Base-by-base conservation (phyloP, 306 rosid genomes). In the Phaseolus lunatus region DNA sequence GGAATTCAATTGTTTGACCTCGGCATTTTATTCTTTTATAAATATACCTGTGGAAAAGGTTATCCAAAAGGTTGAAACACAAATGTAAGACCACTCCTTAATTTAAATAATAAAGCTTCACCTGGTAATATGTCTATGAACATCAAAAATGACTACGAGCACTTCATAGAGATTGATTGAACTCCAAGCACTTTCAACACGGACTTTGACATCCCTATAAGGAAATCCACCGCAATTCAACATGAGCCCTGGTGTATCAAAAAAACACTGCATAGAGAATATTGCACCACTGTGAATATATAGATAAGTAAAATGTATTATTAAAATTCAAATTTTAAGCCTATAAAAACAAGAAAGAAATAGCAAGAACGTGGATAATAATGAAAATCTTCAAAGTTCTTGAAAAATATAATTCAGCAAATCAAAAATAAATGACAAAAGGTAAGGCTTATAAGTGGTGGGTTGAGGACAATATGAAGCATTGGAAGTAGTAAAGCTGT, bases 101-200 rank as follows among this genome's bases (percentile, higher is more conserved):
- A 61, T 24, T 64, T 54, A 84, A 52, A 70, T 56, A 81, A 63
- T 58, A 72, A 48, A 49, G 39, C 9, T 76, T 52, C 39, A 92
- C 99, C 92, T 90, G 74, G 92, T 86, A 87, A 95, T 87, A 85
- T 95, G 97, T 64, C 99, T 88, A 69, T 95, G 94, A 65, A 88
- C 97, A 43, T 95, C 99, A 85, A 95, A 95, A 50, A 95, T 88
- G 74, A 95, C 91, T 73, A 95, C 81, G 73, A 92, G 91, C 70
- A 86, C 94, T 68, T 95, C 97, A 81, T 92, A 92, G 49, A 95
- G 89, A 79, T 81, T 85, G 80, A 92, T 82, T 48, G 99, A 90
- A 85, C 89, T 91, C 99, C 99, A 95, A 66, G 92, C 96, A 91
- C 97, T 95, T 86, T 95, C 92, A 54, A 95, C 92, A 23, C 97